Evolutionary conservation across 441 rosid species (phyloP), one percentile per base, ranked within the genome.

Genomic region (Gossypium davidsonii): DNA sequence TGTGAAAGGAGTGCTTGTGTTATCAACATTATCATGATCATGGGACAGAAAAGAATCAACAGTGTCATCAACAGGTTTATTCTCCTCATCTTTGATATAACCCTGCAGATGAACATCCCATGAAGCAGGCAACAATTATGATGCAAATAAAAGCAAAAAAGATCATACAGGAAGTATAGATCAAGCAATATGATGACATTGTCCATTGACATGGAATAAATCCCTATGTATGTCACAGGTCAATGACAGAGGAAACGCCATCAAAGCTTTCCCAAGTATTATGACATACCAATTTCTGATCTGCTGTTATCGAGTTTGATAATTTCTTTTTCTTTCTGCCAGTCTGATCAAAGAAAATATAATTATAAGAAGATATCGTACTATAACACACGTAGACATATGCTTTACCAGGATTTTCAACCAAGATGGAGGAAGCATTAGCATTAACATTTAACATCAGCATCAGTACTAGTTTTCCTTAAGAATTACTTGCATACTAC

Each of bases 21-120:
- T 77, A 68, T 78, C 76, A 39, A 52, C 71, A 70, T 76, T 67
- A 9, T 68, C 77, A 75, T 58, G 77, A 34, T 76, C 76, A 67
- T 67, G 74, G 73, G 79, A 80, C 51, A 80, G 66, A 77, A 80
- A 84, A 12, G 84, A 79, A 70, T 78, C 87, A 15, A 82, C 75
- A 59, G 74, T 76, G 56, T 78, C 85, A 76, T 79, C 83, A 25
- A 65, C 73, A 52, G 82, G 58, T 44, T 74, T 75, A 49, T 74
- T 57, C 31, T 63, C 80, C 72, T 82, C 82, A 34, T 73, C 83
- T 61, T 79, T 70, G 21, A 14, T 17, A 66, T 2, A 17, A 20
- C 66, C 81, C 85, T 82, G 64, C 3, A 46, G 66, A 56, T 39
- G 73, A 52, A 72, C 65, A 64, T 65, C 46, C 44, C 63, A 78